Evolutionary conservation across 208 protist genomes (phyloP), one percentile per base, ranked within the genome.

Genomic region (Trypanosoma vivax): DNA sequence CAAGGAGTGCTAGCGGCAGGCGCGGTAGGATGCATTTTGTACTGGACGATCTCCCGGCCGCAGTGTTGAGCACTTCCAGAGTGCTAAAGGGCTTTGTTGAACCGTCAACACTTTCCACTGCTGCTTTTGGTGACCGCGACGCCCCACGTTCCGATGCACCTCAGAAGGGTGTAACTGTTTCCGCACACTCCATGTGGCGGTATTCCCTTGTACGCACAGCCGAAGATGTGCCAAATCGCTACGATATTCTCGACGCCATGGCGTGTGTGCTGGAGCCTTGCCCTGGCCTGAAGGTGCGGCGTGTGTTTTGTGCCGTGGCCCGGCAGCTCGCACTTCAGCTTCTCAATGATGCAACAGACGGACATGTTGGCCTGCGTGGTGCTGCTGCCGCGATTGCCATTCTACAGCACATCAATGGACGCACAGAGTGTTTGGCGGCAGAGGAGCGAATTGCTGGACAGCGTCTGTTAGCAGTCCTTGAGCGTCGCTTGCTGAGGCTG

Each of bases 171-270:
- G n/a, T n/a, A n/a, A n/a, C n/a, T n/a, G n/a, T n/a, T n/a, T n/a
- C n/a, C n/a, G n/a, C n/a, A n/a, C n/a, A n/a, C 21, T 50, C 41
- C 0, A 57, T 34, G 5, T 55, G 58, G 58, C 58, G 42, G 41
- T 39, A 42, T 30, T 49, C 49, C 11, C 39, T 57, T 29, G 39
- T 49, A 2, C 49, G 58, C 40, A 49, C 49, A 5, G 58, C 49
- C 11, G 41, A 35, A 27, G 58, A 55, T 41, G 58, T 64, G 19
- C 49, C 58, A 10, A 56, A 48, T 27, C 58, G 58, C 4, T 64
- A 64, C 30, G 58, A 64, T 33, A 57, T 64, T 40, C 2, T 64
- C 38, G 58, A 64, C 23, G 58, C 58, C 2, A 45, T 64, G 19
- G 33, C 58, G n/a, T 48, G 34, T 21, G 48, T 48, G 7, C 14